Evolutionary conservation across 139 green algal species (phyloP), one percentile per base, ranked within the genome.

Genomic region (Micractinium conductrix): DNA sequence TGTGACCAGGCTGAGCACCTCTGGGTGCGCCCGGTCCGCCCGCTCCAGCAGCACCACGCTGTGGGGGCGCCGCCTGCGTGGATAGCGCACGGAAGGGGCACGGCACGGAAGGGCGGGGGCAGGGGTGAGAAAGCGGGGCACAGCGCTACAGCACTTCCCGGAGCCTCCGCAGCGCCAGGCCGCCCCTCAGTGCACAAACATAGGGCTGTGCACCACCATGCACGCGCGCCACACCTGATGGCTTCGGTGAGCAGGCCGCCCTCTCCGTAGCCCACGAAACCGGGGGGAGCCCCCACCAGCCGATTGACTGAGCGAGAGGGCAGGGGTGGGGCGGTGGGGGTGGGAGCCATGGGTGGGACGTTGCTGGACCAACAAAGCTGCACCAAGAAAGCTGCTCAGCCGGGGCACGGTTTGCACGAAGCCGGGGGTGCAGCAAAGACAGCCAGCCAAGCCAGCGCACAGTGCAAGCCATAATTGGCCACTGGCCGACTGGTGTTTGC

Each of bases 221-320:
- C n/a, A n/a, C n/a, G n/a, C n/a, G 48, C 48, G 19, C 24, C 76
- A 26, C 67, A 85, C 80, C 80, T 78, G 26, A 95, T 87, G 16
- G 91, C 87, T 38, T 95, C 88, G 87, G 89, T 89, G 24, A 89
- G 78, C 53, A 74, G 30, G 1, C 93, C 92, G 24, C 92, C 89
- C 44, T 93, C 86, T 30, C 91, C 89, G 67, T 91, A 94, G 63
- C 94, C 94, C 26, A 97, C 88, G 78, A 95, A 97, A 4, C 94
- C 94, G 10, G 95, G 95, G 0, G 95, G 94, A 1, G 95, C 92
- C 33, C 95, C 95, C 70, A 98, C 89, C 79, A 98, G 89, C n/a
- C 92, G 87, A n/a, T 85, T 84, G 1, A 97, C 84, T 38, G 89
- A 19, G 38, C 30, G 8, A 8, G 60, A 2, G 4, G 60, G 60